Conservation (phyloP, 805 yeast genomes). For the Saturnispora gosingensis region DNA sequence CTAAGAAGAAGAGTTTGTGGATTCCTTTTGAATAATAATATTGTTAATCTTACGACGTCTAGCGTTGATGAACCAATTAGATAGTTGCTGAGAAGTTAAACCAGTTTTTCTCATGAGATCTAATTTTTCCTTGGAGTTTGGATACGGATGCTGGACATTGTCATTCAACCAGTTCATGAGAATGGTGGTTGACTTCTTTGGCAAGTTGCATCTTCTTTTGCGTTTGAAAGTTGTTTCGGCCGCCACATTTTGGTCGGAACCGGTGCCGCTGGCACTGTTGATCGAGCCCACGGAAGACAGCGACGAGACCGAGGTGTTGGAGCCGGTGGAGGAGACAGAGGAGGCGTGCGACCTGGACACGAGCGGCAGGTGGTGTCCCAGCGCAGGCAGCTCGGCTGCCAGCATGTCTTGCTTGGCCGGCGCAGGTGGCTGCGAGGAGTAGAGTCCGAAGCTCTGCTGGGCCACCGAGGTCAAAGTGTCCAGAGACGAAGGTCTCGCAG, state of each 20-base stretch:
- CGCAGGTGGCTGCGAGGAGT: not conserved
- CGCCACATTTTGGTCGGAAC: not conserved
- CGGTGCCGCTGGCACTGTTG: not conserved
- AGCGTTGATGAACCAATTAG: conserved; percentile 58
- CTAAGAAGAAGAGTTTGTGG: not conserved
- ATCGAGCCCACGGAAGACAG: not conserved
- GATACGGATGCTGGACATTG: conserved; percentile 51
- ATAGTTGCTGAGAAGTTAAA: conserved; percentile 47
- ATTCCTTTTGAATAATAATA: conserved; percentile 16
- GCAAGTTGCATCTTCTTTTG: conserved; percentile 41
- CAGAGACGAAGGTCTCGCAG: not conserved
- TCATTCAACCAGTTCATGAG: conserved; percentile 46
- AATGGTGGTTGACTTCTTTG: conserved; percentile 49
- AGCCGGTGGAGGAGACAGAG: not conserved
- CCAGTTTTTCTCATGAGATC: conserved; percentile 48
- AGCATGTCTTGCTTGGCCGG: not conserved
- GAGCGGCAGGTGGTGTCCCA: not conserved
- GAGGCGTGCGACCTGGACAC: conserved; percentile 1
- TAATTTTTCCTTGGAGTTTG: conserved; percentile 46
- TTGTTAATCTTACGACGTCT: conserved; percentile 44
- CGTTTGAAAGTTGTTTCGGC: not conserved
- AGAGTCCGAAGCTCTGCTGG: conserved; percentile 9
- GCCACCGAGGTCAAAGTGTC: conserved; percentile 10
- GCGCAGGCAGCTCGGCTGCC: not conserved
- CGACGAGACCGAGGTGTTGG: conserved; percentile 1